phyloP scores from a whole-genome alignment of 1,284 basidiomycete species.

The Trametes hirsuta region DNA sequence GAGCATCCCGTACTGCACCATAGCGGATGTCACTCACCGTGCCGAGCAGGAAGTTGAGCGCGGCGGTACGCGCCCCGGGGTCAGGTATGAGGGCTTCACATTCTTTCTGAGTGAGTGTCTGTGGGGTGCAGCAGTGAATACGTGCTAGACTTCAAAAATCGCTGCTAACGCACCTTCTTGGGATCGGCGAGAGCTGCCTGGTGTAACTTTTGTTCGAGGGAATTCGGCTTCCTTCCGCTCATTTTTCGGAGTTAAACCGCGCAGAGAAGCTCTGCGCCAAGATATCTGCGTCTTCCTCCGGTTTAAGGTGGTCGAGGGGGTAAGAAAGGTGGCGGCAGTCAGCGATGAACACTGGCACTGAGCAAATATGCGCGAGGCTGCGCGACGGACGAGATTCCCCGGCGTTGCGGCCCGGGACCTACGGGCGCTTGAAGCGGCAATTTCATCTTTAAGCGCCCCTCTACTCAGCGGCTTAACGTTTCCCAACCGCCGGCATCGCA shows the following conservation, averaged over 20 bases:
- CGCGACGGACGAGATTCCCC: no score
- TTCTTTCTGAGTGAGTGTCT: constrained; percentile 47
- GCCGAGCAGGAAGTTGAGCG: constrained; percentile 77
- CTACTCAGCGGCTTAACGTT: no score
- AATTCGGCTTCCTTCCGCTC: constrained; percentile 64
- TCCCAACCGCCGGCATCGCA: no score
- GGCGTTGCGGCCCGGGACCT: no score
- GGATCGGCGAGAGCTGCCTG: constrained; percentile 61
- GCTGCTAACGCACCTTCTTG: constrained; percentile 49
- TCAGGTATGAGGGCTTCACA: constrained; percentile 65
- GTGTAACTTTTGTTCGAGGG: constrained; percentile 67
- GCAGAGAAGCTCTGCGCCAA: no score
- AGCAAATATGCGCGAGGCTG: no score
- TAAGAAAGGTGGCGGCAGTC: no score
- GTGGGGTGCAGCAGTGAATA: neutral
- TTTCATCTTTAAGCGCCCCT: no score
- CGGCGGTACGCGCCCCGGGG: constrained; percentile 56
- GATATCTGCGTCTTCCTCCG: no score
- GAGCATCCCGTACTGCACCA: neutral
- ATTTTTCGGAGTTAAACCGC: constrained; percentile 31
- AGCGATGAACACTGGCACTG: no score
- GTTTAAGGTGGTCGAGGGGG: no score
- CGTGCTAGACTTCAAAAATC: neutral
- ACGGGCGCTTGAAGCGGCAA: no score
- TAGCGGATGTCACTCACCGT: constrained; percentile 44